Percentiles rank a stretch among this genome's conserved stretches.
Evolutionary conservation across 208 protist genomes (phyloP).

Genomic region (Leishmania mexicana): DNA sequence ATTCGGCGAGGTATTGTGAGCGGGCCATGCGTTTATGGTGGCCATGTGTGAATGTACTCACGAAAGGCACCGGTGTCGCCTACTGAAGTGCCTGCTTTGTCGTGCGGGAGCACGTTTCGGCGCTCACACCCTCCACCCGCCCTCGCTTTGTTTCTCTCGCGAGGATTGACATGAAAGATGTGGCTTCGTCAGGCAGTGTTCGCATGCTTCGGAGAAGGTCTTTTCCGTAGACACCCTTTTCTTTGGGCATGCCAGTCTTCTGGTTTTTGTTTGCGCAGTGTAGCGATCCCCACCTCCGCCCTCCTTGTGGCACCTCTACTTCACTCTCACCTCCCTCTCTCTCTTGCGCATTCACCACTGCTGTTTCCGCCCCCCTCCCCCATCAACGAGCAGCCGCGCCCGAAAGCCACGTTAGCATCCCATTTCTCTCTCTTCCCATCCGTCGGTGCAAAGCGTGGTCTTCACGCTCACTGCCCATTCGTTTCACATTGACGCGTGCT

Average conservation of each 20-base stretch:
- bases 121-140: background rate
- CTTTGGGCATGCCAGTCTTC: background rate
- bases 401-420: background rate
- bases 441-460: background rate
- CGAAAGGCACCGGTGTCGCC: background rate
- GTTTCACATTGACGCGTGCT: too few relatives aligned
- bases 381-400: background rate
- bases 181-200: background rate
- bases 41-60: background rate
- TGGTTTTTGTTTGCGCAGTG: background rate
- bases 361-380: background rate
- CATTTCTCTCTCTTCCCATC: background rate
- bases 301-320: too few relatives aligned
- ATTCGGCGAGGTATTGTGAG: background rate
- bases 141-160: background rate
- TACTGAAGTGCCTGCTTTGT: background rate
- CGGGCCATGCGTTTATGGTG: too few relatives aligned
- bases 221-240: background rate
- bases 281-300: too few relatives aligned
- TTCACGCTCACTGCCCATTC: too few relatives aligned
- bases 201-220: background rate
- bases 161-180: background rate
- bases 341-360: background rate
- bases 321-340: background rate
- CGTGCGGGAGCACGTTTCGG: background rate